Evolutionary conservation across 108 stramenopile species (phyloP).

Genomic region (Bacterosira constricta): DNA sequence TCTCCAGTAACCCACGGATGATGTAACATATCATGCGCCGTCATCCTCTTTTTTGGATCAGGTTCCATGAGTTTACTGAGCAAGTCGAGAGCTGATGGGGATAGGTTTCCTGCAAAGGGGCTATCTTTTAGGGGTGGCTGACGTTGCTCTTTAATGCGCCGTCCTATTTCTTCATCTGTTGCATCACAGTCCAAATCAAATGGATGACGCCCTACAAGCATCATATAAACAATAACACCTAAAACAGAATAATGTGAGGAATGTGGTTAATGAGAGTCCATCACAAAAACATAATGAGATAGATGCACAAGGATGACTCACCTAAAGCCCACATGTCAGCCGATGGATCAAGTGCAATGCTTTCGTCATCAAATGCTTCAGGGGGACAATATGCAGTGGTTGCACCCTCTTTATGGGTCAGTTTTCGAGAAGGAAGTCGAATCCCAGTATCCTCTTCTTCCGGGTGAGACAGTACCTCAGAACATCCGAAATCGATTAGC

Average conservation of each 20-base stretch:
- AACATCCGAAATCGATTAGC: conserved; percentile 59
- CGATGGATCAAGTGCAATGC: conserved; percentile 23
- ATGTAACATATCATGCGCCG: conserved; percentile 63
- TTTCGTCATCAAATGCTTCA: conserved; percentile 40
- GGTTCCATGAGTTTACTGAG: conserved; percentile 53
- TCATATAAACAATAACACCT: conserved; percentile 60
- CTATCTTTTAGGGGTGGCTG: conserved; percentile 31
- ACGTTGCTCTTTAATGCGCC: conserved; percentile 45
- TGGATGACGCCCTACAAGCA: conserved; percentile 61
- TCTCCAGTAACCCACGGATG: conserved; percentile 79
- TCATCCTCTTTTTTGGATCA: conserved; percentile 60
- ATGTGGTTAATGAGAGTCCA: neutral
- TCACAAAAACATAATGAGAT: neutral
- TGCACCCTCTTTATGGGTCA: conserved; percentile 33
- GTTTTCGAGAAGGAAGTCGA: conserved; percentile 23
- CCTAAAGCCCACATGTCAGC: conserved; percentile 53
- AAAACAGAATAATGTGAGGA: neutral
- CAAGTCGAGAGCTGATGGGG: conserved; percentile 63
- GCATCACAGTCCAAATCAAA: conserved; percentile 58
- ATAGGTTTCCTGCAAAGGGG: conserved; percentile 42
- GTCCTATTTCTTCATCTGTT: conserved; percentile 48
- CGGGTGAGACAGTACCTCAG: conserved; percentile 36
- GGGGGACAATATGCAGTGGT: conserved; percentile 58
- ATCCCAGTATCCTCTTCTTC: conserved; percentile 10
- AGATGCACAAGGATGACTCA: no score